Evolutionary conservation across 495 filamentous ascomycete species (phyloP).

Genomic region (Penicillium salamii): DNA sequence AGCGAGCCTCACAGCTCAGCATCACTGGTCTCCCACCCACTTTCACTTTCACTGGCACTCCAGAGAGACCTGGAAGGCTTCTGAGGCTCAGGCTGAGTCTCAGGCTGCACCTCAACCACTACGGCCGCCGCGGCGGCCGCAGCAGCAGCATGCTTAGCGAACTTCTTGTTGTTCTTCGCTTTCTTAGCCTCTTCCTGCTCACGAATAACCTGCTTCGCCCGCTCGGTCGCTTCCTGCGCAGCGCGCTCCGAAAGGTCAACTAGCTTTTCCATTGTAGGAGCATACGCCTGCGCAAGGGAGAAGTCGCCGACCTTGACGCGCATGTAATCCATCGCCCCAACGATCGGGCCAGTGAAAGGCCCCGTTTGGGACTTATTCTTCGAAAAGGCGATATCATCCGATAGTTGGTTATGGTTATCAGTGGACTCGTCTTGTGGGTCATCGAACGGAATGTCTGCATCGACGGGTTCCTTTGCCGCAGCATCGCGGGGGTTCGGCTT

Average conservation of each 20-base stretch:
- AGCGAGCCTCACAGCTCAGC: slow-evolving; percentile 10
- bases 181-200: slow-evolving; percentile 25
- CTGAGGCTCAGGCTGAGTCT: background rate
- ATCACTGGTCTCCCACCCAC: slow-evolving; percentile 40
- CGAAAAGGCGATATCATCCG: slow-evolving; percentile 17
- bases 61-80: slow-evolving; percentile 25
- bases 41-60: slow-evolving; percentile 45
- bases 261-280: slow-evolving; percentile 68
- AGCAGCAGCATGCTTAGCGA: slow-evolving; percentile 13
- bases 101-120: slow-evolving; percentile 2
- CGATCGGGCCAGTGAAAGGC: slow-evolving; percentile 46
- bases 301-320: slow-evolving; percentile 78
- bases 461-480: slow-evolving; percentile 3
- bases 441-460: slow-evolving; percentile 33
- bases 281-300: slow-evolving; percentile 67
- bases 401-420: slow-evolving; percentile 5
- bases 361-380: background rate
- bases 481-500: background rate
- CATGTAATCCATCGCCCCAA: slow-evolving; percentile 91
- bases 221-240: slow-evolving; percentile 15
- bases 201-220: slow-evolving; percentile 13
- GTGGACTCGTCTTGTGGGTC: slow-evolving; percentile 20
- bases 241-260: slow-evolving; percentile 45
- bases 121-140: slow-evolving; percentile 8
- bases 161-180: slow-evolving; percentile 24